Evolutionary conservation across 2,329 filamentous ascomycete species (phyloP), one percentile per base, ranked within the genome.

Genomic region (Sclerotinia trifoliorum): DNA sequence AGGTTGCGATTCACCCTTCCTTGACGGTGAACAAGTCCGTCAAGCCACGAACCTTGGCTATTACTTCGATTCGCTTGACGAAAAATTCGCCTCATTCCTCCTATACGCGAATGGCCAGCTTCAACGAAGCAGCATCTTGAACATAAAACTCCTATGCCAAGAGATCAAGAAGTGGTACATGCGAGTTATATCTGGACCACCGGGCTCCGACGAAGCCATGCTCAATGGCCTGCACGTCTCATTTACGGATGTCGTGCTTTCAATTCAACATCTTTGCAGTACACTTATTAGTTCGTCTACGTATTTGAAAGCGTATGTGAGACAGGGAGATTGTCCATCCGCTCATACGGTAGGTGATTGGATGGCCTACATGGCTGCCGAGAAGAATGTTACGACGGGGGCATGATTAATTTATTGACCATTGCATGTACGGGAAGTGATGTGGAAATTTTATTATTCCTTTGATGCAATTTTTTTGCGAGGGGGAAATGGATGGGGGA

Each of bases 61-160:
- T 29, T 75, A 74, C 55, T 48, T 74, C 19, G 61, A 71, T 26
- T 42, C 62, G 2, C n/a, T 75, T 7, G 66, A 69, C 7, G 54
- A 48, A 2, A 71, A 72, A 39, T 24, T 69, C 3, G 52, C n/a
- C 4, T n/a, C 15, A 2, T 24, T 65, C 24, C 35, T 65, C 26
- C 3, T 39, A 6, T 65, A 56, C 26, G 19, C 13, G 3, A 32
- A 57, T 39, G 63, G 63, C 2, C 63, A 56, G 11, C 17, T n/a
- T 10, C 39, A 57, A n/a, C 26, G 42, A 32, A 48, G 46, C 13
- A 57, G 21, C 42, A 13, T 57, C 26, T 65, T 17, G 26, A 55
- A 65, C 26, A 32, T 65, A 13, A 65, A 56, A 11, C 49, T 65
- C 8, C 21, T 48, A 24, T 56, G 24, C 1, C 49, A 65, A 15